Evolutionary conservation across 371 early-diverging fungal species (phyloP).

Genomic region (Neoconidiobolus thromboides): DNA sequence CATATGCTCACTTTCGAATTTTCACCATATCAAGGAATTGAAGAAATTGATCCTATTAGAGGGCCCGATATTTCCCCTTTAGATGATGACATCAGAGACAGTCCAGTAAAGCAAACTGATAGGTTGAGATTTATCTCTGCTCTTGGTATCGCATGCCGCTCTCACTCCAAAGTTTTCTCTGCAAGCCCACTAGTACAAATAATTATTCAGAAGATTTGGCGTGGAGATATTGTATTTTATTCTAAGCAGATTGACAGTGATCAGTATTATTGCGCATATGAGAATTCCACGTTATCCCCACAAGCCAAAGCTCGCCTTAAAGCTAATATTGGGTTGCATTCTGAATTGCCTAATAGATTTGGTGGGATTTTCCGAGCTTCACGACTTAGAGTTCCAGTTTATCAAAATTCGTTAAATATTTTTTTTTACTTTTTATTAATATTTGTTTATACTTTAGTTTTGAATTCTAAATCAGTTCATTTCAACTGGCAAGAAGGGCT

Average conservation of each 20-base stretch:
- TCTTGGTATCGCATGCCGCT: not conserved
- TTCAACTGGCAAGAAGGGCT: not conserved
- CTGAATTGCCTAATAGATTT: not conserved
- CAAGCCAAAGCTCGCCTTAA: not conserved
- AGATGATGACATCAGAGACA: not conserved
- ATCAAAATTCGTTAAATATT: conserved; percentile 3
- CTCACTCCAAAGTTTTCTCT: not conserved
- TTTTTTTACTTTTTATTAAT: conserved; percentile 1
- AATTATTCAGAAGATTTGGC: not conserved
- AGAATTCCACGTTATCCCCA: not conserved
- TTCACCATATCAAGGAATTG: conserved; percentile 2
- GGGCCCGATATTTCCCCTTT: not conserved
- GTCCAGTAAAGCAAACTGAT: not conserved
- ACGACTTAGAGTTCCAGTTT: conserved; percentile 2
- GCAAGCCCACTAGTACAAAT: conserved; percentile 2
- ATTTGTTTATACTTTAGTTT: not conserved
- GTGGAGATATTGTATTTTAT: conserved; percentile 5
- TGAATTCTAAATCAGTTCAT: not conserved
- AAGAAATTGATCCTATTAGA: not conserved
- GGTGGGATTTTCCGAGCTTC: conserved; percentile 6
- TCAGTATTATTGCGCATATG: not conserved
- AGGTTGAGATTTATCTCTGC: not conserved
- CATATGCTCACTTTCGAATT: conserved; percentile 4
- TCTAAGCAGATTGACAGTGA: conserved; percentile 3
- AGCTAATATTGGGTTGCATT: not conserved